Conservation (phyloP, 164 flowering plant genomes). For the Magnolia officinalis region DNA sequence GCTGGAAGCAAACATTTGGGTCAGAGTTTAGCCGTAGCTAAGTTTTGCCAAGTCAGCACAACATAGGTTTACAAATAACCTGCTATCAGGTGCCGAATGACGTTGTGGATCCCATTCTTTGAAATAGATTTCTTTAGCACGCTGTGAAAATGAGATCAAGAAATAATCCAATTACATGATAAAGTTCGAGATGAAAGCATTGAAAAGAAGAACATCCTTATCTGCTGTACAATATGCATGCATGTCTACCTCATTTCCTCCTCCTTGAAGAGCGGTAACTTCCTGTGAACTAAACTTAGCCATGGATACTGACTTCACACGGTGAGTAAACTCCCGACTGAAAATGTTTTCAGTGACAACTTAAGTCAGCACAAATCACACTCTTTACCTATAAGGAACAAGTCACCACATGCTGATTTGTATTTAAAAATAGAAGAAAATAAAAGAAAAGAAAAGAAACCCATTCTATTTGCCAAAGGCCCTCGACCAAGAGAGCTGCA, state of each 20-base stretch:
- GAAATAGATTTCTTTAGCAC: constrained; percentile 70
- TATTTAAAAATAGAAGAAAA: neutral
- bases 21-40: constrained; percentile 9
- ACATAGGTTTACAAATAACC: constrained; percentile 33
- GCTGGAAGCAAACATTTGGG: constrained; percentile 38
- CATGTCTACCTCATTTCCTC: constrained; percentile 84
- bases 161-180: neutral
- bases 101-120: constrained; percentile 91
- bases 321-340: constrained; percentile 97
- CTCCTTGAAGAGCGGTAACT: constrained; percentile 85
- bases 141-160: constrained; percentile 33
- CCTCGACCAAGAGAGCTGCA: neutral
- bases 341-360: constrained; percentile 3
- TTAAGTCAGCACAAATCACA: neutral
- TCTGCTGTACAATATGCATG: neutral
- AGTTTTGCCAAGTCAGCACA: neutral
- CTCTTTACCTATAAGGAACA: neutral
- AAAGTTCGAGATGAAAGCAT: neutral
- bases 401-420: no score
- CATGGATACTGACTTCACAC: constrained; percentile 96
- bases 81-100: constrained; percentile 73
- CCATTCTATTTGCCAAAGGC: neutral
- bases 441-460: neutral
- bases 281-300: constrained; percentile 94
- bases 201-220: neutral